Evolutionary conservation across 1,139 yeast species (phyloP).

Genomic region (Geotrichum candidum): DNA sequence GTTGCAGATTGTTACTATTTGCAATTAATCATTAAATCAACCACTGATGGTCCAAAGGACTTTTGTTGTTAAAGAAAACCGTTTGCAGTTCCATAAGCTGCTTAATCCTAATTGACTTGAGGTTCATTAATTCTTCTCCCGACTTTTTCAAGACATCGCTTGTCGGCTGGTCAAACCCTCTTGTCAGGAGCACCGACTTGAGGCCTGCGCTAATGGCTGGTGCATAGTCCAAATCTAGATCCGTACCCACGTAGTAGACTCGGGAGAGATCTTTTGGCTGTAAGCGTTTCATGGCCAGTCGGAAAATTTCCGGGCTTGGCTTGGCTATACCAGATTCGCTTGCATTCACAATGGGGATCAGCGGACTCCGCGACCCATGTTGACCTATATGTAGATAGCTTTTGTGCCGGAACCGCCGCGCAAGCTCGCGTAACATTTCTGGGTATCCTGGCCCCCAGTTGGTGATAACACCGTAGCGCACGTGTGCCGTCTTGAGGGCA

Average conservation of each 20-base stretch:
- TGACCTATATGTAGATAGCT: slow-evolving; percentile 2
- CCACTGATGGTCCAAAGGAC: slow-evolving; percentile 3
- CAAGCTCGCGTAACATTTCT: slow-evolving; percentile 13
- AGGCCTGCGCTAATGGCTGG: slow-evolving; percentile 14
- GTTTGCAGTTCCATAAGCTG: slow-evolving; percentile 17
- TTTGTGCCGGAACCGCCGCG: slow-evolving; percentile 3
- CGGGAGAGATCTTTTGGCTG: slow-evolving; percentile 7
- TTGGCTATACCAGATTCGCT: slow-evolving; percentile 23
- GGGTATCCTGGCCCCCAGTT: slow-evolving; percentile 26
- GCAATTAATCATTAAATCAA: neutral
- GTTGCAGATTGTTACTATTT: neutral
- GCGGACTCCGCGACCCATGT: slow-evolving; percentile 7
- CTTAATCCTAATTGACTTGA: slow-evolving; percentile 14
- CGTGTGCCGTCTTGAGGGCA: slow-evolving; percentile 16
- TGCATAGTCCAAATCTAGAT: slow-evolving; percentile 17
- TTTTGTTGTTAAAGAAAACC: slow-evolving; percentile 12
- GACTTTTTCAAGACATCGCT: slow-evolving; percentile 20
- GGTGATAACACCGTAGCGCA: slow-evolving; percentile 32
- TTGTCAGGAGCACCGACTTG: slow-evolving; percentile 21
- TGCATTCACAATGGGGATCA: slow-evolving; percentile 22
- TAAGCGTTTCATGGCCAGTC: slow-evolving; percentile 11
- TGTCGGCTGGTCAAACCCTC: slow-evolving; percentile 14
- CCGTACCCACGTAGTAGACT: slow-evolving; percentile 22
- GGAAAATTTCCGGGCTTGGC: slow-evolving; percentile 20
- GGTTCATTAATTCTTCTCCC: slow-evolving; percentile 4